Percentiles rank a stretch among this genome's conserved stretches.
Evolutionary conservation across 768 basidiomycete species (phyloP).

Genomic region (Auriculariales sp.): DNA sequence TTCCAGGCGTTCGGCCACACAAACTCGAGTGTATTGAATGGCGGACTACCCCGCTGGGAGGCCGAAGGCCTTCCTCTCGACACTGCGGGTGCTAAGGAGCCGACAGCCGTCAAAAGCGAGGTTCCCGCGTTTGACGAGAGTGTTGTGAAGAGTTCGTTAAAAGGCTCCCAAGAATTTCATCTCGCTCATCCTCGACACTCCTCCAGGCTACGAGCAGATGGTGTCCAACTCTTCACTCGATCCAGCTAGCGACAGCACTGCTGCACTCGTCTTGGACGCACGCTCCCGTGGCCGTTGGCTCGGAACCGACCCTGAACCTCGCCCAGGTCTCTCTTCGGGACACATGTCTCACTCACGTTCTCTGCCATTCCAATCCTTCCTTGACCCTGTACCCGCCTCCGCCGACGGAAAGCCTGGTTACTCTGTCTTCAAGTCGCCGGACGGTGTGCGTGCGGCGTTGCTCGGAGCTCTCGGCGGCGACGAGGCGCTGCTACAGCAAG

Average conservation of each 20-base stretch:
- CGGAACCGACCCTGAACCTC: slow-evolving; percentile 77
- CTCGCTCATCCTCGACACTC: neutral
- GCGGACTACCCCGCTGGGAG: slow-evolving; percentile 80
- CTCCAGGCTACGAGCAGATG: slow-evolving; percentile 66
- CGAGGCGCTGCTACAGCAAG: slow-evolving; percentile 27
- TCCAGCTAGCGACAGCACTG: slow-evolving; percentile 25
- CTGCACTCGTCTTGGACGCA: slow-evolving; percentile 77
- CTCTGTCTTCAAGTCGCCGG: slow-evolving; percentile 36
- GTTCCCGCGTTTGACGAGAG: slow-evolving; percentile 35
- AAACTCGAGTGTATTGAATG: slow-evolving; percentile 77
- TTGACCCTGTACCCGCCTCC: too few species aligned
- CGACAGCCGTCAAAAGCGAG: slow-evolving; percentile 25
- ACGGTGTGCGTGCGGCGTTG: slow-evolving; percentile 46
- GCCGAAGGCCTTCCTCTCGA: slow-evolving; percentile 48
- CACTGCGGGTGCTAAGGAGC: slow-evolving; percentile 13
- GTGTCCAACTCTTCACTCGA: slow-evolving; percentile 48
- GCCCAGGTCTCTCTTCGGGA: slow-evolving; percentile 74
- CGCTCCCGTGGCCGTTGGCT: slow-evolving; percentile 65
- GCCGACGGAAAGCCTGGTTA: too few species aligned
- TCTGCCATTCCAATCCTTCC: slow-evolving; percentile 68
- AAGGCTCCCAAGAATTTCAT: neutral
- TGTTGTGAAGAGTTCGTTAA: slow-evolving; percentile 35
- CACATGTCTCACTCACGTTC: slow-evolving; percentile 84
- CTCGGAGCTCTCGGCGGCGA: slow-evolving; percentile 47
- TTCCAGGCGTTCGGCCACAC: slow-evolving; percentile 62